phyloP scores from a whole-genome alignment of 331 rosid genomes.

The Quercus tomentella region DNA sequence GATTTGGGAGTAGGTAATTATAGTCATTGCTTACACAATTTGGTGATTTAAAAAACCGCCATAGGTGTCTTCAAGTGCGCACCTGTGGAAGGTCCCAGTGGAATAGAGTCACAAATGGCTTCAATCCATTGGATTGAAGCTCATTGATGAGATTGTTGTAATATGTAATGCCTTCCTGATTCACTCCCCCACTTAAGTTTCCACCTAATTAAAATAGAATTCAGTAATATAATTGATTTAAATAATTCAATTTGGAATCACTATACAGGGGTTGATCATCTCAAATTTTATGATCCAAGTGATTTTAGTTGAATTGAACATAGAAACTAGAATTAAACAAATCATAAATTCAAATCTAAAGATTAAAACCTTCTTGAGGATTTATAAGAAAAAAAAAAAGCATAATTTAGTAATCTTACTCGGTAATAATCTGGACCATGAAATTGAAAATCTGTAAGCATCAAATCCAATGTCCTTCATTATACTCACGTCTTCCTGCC shows the following conservation, averaged over 20 bases:
- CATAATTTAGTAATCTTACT: conserved; percentile 18
- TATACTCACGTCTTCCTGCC: conserved; percentile 47
- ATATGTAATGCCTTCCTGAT: conserved; percentile 47
- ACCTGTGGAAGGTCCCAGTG: conserved; percentile 44
- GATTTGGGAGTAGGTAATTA: not conserved
- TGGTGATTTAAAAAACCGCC: conserved; percentile 27
- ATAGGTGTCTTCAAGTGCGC: conserved; percentile 32
- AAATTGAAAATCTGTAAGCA: conserved; percentile 61
- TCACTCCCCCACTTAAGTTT: conserved; percentile 43
- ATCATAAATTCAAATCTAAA: too few species aligned
- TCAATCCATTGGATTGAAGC: conserved; percentile 40
- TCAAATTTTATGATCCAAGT: too few species aligned
- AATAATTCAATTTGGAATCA: not conserved
- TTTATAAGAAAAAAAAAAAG: too few species aligned
- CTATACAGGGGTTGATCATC: too few species aligned
- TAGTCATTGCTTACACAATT: conserved; percentile 25
- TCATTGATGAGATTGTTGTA: conserved; percentile 57
- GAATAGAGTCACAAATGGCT: conserved; percentile 33
- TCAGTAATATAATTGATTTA: not conserved
- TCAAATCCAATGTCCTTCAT: conserved; percentile 61
- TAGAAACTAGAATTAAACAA: too few species aligned
- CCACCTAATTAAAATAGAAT: conserved; percentile 33
- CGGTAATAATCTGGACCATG: conserved; percentile 67
- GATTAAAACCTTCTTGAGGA: too few species aligned
- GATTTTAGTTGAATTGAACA: too few species aligned